Evolutionary conservation across 768 basidiomycete genomes (phyloP), one percentile per base, ranked within the genome.

Genomic region (Mycena belliarum): DNA sequence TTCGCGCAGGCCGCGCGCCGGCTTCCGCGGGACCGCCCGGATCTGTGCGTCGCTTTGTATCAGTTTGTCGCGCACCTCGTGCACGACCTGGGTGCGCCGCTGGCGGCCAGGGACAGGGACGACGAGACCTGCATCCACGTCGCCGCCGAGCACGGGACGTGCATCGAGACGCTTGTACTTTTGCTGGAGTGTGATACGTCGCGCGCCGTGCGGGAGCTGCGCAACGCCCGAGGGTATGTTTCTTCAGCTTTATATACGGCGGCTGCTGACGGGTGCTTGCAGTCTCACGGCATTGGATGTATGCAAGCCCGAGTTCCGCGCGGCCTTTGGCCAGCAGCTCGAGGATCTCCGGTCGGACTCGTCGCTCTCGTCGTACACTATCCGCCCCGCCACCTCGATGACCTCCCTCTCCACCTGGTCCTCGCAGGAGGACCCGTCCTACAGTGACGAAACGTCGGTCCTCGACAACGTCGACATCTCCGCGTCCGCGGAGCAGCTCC

Each of bases 111-210:
- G 44, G 88, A 91, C 69, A 80, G 73, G 60, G 71, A 86, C 51
- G 83, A 84, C 62, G 89, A 92, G 66, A 91, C 90, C 4, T 90
- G 88, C 75, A 77, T 92, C 47, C 90, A 92, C 74, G 75, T 90
- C 58, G 89, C 89, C 45, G 90, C 90, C 14, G 88, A 90, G 65
- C 82, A 83, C 62, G 90, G 89, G 44, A 74, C 80, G 52, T 88
- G 80, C 70, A 72, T 85, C 20, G 84, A 87, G 51, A 70, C 91
- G 20, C 71, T 91, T 40, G 75, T 77, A 51, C 79, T 86, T 40
- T 75, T 92, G 56, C 76, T 92, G 44, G 81, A 87, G 43, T 86
- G 82, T 61, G 90, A 92, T 66, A 72, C 74, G 0, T 79, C 76
- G 15, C 80, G 83, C 42, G 67, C 74, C 1, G 78, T 86, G 32